Base-by-base conservation (phyloP, 371 early-diverging fungal genomes). In the Mortierella sp. region DNA sequence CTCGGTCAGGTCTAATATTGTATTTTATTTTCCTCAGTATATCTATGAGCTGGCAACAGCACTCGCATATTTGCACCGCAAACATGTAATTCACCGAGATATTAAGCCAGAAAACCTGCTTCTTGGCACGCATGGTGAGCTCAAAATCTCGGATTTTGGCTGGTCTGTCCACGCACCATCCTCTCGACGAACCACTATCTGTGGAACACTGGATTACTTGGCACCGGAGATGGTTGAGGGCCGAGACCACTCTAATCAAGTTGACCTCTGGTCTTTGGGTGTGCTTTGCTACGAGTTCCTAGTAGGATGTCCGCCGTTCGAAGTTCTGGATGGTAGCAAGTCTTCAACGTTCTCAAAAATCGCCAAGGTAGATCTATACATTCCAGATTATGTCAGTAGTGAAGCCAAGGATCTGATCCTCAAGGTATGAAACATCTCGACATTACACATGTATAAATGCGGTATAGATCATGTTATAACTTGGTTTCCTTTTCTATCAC, bases 221-320 rank as follows among this genome's bases (percentile, higher is more conserved):
- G 95, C 97, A 5, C 97, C 95, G 47, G 97, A 97, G 88, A 97
- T 99, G 90, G 94, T 97, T 32, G 95, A 95, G 65, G 96, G 97
- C 22, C 88, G 92, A 60, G 92, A 91, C 55, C 96, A 99, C 86
- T 88, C 91, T 64, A 91, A 91, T 52, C 90, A 91, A 24, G 97
- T 99, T 28, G 99, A 99, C 84, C 86, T 99, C 80, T 99, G 99
- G 99, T 95, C 97, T 40, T 85, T 99, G 43, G 99, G 99, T n/a
- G 95, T 99, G 39, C 88, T 99, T 12, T 88, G 93, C 66, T 99
- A 96, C 85, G 99, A 99, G 86, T 95, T 99, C 77, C 81, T 99
- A 10, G 94, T 94, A 14, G 99, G 99, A 1, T 88, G 88, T 0
- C 97, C 99, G 1, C 99, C 99, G 0, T 99, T 99, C 87, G 98